Base-by-base conservation (phyloP, 2,329 filamentous ascomycete genomes). In the Plectosphaerella plurivora region DNA sequence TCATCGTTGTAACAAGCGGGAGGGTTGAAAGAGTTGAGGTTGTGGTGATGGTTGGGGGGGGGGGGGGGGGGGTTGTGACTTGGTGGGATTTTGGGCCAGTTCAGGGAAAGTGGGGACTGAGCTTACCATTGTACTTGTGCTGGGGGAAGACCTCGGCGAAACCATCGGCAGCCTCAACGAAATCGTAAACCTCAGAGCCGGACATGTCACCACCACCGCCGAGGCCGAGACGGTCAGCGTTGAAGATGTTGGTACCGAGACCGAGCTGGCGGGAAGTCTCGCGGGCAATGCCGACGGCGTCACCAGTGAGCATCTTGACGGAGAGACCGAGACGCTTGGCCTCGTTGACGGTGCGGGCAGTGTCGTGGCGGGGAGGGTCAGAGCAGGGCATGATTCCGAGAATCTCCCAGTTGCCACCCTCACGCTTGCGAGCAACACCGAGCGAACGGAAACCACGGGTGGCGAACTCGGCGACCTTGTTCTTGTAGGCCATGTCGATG, bases 271-370 rank as follows among this genome's bases (percentile, higher is more conserved):
- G 89, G 51, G 90, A 94, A 61, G 90, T 95, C 74, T 96, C 91
- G 76, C 89, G 87, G 63, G 91, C 91, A 69, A 96, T 96, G 72
- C 90, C 91, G 68, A 96, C 91, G 60, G 91, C 90, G 68, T 96
- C 91, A 81, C 91, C 91, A 74, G 91, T 96, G 75, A 96, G 83
- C 90, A 96, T 96, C 82, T 96, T 96, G 75, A 96, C 91, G 61
- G 88, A 91, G 56, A 96, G 79, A 78, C 91, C 91, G 54, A 96
- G 84, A 58, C 78, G 81, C 80, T 94, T 93, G 65, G 91, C 91
- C 73, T 96, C 91, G 70, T 89, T 87, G 75, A 96, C 89, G 56
- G 91, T 96, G 70, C 89, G 89, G 64, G 86, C 89, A 62, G 91
- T 96, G 67, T 96, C 91, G 76, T 95, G 86, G 66, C 91, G 89